phyloP scores from a whole-genome alignment of 371 early-diverging fungal genomes.

The Rhizomucor pusillus region DNA sequence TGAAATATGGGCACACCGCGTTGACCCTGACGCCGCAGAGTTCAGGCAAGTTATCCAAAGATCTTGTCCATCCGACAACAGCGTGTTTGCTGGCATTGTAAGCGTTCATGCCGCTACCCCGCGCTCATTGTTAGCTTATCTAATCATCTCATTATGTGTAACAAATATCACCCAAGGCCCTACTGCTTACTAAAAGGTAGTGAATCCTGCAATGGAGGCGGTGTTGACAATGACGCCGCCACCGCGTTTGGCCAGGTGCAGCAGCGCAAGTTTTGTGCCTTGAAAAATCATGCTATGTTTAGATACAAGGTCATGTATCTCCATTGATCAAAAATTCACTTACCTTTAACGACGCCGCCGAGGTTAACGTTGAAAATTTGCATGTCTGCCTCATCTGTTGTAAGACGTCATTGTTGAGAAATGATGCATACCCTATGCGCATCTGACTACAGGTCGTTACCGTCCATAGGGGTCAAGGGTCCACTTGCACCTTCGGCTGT shows the following conservation, averaged over 20 bases:
- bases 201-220: conserved; percentile 21
- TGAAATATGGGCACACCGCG: conserved; percentile 16
- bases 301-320: too few relatives aligned
- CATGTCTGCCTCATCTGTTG: conserved; percentile 5
- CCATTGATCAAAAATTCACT: not conserved
- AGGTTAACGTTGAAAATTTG: conserved; percentile 4
- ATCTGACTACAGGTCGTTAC: too few relatives aligned
- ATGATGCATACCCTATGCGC: too few relatives aligned
- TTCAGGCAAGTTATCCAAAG: conserved; percentile 7
- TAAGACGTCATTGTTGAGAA: not conserved
- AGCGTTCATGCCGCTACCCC: not conserved
- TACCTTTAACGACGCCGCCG: conserved; percentile 7
- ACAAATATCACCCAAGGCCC: not conserved
- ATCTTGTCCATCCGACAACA: conserved; percentile 22
- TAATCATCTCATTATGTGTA: not conserved
- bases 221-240: conserved; percentile 49
- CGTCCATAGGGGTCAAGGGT: conserved; percentile 8
- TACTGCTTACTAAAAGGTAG: not conserved
- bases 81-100: conserved; percentile 17
- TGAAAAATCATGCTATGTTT: too few relatives aligned
- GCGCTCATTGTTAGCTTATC: too few relatives aligned
- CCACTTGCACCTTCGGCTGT: not conserved
- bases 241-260: conserved; percentile 37
- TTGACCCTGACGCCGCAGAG: conserved; percentile 22
- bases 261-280: conserved; percentile 32